Conservation (phyloP, 257 asterid species). For the Thymus mandschuricus region DNA sequence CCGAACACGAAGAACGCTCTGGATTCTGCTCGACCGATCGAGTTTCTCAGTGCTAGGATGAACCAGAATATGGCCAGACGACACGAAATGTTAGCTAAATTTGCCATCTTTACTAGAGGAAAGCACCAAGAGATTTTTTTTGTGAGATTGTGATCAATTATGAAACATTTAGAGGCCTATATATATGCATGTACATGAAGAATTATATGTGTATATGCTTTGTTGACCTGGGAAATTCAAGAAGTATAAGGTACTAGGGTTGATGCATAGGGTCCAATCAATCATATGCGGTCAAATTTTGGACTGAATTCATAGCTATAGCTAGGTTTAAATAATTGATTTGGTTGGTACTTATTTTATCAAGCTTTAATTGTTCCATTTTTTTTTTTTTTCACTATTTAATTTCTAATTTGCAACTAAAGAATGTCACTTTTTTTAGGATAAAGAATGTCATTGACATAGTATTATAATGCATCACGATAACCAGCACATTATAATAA, state of each 20-base stretch:
- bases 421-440: no score
- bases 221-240: slow-evolving; percentile 18
- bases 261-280: slow-evolving; percentile 24
- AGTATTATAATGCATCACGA: no score
- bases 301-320: slow-evolving; percentile 22
- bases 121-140: not conserved
- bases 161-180: slow-evolving; percentile 6
- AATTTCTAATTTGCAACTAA: not conserved
- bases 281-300: slow-evolving; percentile 1
- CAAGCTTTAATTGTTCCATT: not conserved
- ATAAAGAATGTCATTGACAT: no score
- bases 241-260: not conserved
- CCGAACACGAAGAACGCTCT: slow-evolving; percentile 52
- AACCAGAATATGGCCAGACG: slow-evolving; percentile 1
- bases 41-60: slow-evolving; percentile 2
- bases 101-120: slow-evolving; percentile 11
- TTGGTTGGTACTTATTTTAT: slow-evolving; percentile 1
- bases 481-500: no score
- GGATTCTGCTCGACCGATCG: not conserved
- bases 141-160: not conserved
- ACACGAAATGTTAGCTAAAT: not conserved
- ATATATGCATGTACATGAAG: slow-evolving; percentile 16
- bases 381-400: not conserved
- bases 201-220: not conserved
- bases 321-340: slow-evolving; percentile 15